Percentiles rank a stretch among this genome's conserved stretches.
Evolutionary conservation across 148 eudicot genomes (phyloP).

Genomic region (Rhododendron ovatum): DNA sequence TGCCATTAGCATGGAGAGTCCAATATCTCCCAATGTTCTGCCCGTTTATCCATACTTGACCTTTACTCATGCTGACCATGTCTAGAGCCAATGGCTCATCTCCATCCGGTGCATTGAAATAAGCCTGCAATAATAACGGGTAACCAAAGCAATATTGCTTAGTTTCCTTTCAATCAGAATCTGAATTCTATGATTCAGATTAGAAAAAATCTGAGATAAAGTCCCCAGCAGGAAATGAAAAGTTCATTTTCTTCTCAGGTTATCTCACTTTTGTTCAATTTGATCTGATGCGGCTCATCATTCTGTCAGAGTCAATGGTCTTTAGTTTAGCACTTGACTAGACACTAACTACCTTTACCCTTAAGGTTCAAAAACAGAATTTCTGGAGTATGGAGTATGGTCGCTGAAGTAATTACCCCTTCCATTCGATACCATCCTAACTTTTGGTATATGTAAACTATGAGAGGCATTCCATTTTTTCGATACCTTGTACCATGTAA

Average conservation of each 20-base stretch:
- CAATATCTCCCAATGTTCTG: constrained; percentile 78
- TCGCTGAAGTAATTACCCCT: not conserved
- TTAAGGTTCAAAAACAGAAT: not conserved
- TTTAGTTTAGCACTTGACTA: not conserved
- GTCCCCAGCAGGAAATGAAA: not conserved
- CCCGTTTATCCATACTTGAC: constrained; percentile 84
- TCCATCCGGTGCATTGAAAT: constrained; percentile 68
- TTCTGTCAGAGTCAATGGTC: not conserved
- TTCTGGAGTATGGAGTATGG: not conserved
- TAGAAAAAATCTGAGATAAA: not conserved
- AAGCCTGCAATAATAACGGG: constrained; percentile 37
- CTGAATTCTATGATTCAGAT: not conserved
- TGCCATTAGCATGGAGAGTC: constrained; percentile 50
- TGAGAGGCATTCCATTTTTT: not conserved
- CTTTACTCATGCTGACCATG: constrained; percentile 77
- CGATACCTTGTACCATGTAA: constrained; percentile 92
- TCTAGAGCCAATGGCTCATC: constrained; percentile 73
- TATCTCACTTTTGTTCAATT: not conserved
- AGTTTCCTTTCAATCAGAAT: not conserved
- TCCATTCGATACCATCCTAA: not conserved
- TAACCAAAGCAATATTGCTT: not conserved
- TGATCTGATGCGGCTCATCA: not conserved
- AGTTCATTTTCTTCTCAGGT: not conserved
- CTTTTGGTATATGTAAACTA: not conserved
- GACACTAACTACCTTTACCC: not conserved